Evolutionary conservation across 1,139 yeast species (phyloP).

Genomic region (Pichia inconspicua): DNA sequence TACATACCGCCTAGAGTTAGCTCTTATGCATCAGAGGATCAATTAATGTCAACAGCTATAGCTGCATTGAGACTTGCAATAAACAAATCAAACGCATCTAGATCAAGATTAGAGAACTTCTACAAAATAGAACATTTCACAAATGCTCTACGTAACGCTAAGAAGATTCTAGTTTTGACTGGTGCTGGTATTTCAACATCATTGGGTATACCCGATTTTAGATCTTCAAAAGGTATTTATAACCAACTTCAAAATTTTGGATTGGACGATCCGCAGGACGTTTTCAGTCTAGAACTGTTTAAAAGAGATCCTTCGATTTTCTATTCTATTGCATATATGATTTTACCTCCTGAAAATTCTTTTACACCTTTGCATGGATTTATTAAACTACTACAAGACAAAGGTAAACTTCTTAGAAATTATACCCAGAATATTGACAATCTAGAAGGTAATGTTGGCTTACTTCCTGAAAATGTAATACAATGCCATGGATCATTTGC

Average conservation of each 20-base stretch:
- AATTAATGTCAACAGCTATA: slow-evolving; percentile 41
- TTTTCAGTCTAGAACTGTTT: slow-evolving; percentile 72
- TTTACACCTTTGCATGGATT: slow-evolving; percentile 85
- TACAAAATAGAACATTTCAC: slow-evolving; percentile 56
- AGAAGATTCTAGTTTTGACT: slow-evolving; percentile 69
- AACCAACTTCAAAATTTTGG: slow-evolving; percentile 64
- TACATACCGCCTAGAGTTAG: slow-evolving; percentile 36
- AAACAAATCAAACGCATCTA: slow-evolving; percentile 46
- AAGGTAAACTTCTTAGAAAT: slow-evolving; percentile 73
- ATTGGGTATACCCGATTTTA: slow-evolving; percentile 92
- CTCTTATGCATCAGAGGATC: slow-evolving; percentile 1
- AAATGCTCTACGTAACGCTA: slow-evolving; percentile 44
- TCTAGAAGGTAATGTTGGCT: slow-evolving; percentile 78
- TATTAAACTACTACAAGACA: slow-evolving; percentile 64
- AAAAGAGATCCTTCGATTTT: slow-evolving; percentile 74
- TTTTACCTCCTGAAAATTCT: slow-evolving; percentile 68
- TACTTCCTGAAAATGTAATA: slow-evolving; percentile 58
- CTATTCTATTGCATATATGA: slow-evolving; percentile 81
- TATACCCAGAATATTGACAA: slow-evolving; percentile 96
- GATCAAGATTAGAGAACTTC: slow-evolving; percentile 46
- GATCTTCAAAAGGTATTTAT: slow-evolving; percentile 85
- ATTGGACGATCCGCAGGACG: slow-evolving; percentile 87
- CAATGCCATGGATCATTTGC: slow-evolving; percentile 98
- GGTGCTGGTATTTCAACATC: slow-evolving; percentile 96
- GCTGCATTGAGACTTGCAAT: slow-evolving; percentile 52